Base-by-base conservation (phyloP, 2,329 filamentous ascomycete species). In the Ploettnerulaceae sp. region DNA sequence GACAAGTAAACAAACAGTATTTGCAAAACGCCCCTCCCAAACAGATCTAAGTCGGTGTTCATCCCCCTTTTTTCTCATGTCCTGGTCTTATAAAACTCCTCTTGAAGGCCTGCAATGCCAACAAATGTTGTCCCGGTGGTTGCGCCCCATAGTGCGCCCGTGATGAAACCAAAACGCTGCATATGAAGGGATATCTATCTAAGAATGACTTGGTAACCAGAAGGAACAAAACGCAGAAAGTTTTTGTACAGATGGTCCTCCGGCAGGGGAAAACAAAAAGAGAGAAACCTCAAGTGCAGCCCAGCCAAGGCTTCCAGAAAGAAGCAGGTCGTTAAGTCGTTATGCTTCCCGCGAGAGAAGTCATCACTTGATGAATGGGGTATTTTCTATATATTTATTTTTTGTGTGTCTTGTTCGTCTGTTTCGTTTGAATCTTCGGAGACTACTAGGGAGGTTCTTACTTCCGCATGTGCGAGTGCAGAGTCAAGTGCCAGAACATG, bases 401-500 rank as follows among this genome's bases (percentile, higher is more conserved):
- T n/a, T 17, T 39, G 36, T 20, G 24, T 7, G 18, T 28, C n/a
- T 5, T 33, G 26, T 5, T 15, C 26, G 9, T 21, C 17, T n/a
- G 5, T n/a, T 7, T 33, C 31, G 3, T n/a, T n/a, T n/a, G n/a
- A n/a, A n/a, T n/a, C n/a, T n/a, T n/a, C n/a, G n/a, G n/a, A 24
- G 18, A 25, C 21, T 17, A 5, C 17, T 22, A n/a, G 20, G 12
- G n/a, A n/a, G n/a, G n/a, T n/a, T 17, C 37, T 40, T 17, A n/a
- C n/a, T 32, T 57, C 52, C 5, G 47, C 52, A 15, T 47, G 52
- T 4, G 52, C 47, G 20, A 56, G 52, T 1, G 55, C 56, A 14
- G 56, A 54, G 17, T 62, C 60, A 3, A 58, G 50, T 2, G 55
- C 56, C 14, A 58, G 45, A 29, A 59, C 54, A 34, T 59, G 56